Evolutionary conservation across 345 rosid species (phyloP), one percentile per base, ranked within the genome.

Genomic region (Brassica rapa): DNA sequence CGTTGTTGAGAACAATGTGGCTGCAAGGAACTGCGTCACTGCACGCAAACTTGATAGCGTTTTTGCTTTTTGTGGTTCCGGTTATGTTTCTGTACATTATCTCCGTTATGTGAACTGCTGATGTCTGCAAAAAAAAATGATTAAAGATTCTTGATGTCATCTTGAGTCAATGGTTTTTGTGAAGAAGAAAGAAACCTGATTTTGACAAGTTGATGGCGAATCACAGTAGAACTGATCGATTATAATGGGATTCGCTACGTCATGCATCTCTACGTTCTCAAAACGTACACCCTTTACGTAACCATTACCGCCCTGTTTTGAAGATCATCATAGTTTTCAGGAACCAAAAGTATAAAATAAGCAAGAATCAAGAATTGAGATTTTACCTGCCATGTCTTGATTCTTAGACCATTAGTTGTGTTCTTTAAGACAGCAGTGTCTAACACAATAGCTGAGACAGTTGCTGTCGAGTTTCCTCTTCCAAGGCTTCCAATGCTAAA

Each of bases 181-280:
- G 4, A 60, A 29, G 25, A 73, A 32, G 12, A 49, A 49, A 14
- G 19, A 66, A 78, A 93, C 99, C 98, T 91, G 94, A 85, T 93
- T 93, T 80, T 81, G 85, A 85, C 98, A 95, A 41, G 83, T 10
- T 76, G 66, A 81, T 21, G 97, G 94, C 0, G 98, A 95, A 85
- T 95, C 99, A 23, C 99, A 95, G 80, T 95, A 95, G 91, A 93
- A 95, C 55, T 95, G 98, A 77, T 95, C 99, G 15, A 95, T 95
- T 62, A 95, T 85, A 70, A 95, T 91, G 23, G 97, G 98, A 82
- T 95, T 93, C 14, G 84, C 87, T 24, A 91, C 97, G 56, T 95
- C 84, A 32, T 87, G 87, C 98, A 93, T 88, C 87, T 70, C 80
- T 25, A 95, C 90, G 57, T 95, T 95, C 65, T 95, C 91, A 4